A percentile compares a stretch with the other conserved stretches of the same genome.
phyloP scores from a whole-genome alignment of 768 basidiomycete genomes.

The Candolleomyces efflorescens region DNA sequence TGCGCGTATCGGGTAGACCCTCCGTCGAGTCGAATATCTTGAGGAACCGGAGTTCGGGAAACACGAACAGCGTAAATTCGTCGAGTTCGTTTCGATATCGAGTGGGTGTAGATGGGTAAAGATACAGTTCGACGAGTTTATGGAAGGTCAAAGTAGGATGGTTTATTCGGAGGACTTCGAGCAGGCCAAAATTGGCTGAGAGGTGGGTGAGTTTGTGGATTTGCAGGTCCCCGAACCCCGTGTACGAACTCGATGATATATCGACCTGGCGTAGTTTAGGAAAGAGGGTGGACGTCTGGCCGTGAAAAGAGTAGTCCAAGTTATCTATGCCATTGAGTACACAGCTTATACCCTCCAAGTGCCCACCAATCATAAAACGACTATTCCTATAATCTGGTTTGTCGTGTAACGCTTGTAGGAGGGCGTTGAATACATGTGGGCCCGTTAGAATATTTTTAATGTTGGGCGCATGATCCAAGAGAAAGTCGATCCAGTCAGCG shows the following conservation, averaged over 20 bases:
- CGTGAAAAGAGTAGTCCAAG: background rate
- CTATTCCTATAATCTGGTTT: background rate
- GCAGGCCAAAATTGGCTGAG: background rate
- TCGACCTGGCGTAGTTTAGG: background rate
- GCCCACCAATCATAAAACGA: background rate
- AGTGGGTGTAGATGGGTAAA: background rate
- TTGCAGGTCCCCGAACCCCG: background rate
- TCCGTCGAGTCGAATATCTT: background rate
- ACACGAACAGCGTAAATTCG: background rate
- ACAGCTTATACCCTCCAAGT: background rate
- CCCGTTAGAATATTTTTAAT: background rate
- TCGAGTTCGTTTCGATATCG: background rate
- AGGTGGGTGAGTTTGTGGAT: background rate
- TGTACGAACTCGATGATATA: background rate
- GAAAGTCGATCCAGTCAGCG: background rate
- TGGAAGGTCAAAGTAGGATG: background rate
- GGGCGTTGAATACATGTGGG: background rate
- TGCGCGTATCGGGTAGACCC: too few species aligned
- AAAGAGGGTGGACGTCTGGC: background rate
- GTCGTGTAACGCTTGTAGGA: background rate
- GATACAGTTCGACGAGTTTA: background rate
- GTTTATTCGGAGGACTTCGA: background rate
- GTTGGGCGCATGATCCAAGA: background rate
- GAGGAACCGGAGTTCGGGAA: background rate
- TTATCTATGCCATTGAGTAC: background rate